Percentiles rank a stretch among this genome's conserved stretches.
Evolutionary conservation across 805 yeast species (phyloP).

Genomic region (Maudiozyma turicensis): DNA sequence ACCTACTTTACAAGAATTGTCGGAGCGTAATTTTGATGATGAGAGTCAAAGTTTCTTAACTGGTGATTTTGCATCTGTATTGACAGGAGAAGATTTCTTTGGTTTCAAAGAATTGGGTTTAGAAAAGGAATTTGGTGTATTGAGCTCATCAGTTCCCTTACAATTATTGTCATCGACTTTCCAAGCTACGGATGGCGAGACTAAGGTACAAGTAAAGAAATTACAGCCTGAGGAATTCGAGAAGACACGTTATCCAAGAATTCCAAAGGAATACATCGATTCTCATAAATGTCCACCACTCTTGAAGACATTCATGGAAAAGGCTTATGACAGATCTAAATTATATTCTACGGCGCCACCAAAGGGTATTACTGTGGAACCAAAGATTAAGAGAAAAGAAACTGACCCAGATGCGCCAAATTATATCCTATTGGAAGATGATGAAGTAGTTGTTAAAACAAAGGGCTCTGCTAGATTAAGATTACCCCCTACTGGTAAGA

Average conservation of each 20-base stretch:
- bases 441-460: slow-evolving; percentile 71
- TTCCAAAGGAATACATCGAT: slow-evolving; percentile 43
- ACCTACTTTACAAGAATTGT: slow-evolving; percentile 64
- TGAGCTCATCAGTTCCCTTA: slow-evolving; percentile 80
- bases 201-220: slow-evolving; percentile 41
- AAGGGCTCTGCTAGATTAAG: slow-evolving; percentile 60
- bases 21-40: slow-evolving; percentile 74
- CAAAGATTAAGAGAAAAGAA: slow-evolving; percentile 23
- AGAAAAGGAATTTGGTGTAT: slow-evolving; percentile 81
- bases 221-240: slow-evolving; percentile 58
- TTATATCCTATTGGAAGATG: slow-evolving; percentile 69
- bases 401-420: slow-evolving; percentile 23
- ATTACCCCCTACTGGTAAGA: slow-evolving; percentile 86
- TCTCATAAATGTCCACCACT: slow-evolving; percentile 41
- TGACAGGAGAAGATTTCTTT: slow-evolving; percentile 91
- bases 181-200: slow-evolving; percentile 62
- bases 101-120: slow-evolving; percentile 92
- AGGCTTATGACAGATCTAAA: slow-evolving; percentile 35
- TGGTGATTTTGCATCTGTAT: slow-evolving; percentile 87
- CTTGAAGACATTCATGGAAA: slow-evolving; percentile 45
- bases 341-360: slow-evolving; percentile 34
- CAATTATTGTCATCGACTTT: slow-evolving; percentile 50
- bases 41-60: slow-evolving; percentile 89
- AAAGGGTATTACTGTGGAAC: slow-evolving; percentile 26
- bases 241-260: slow-evolving; percentile 41